These are phyloP conservation scores for Balakata baccata DNA, from an alignment of 345 rosid genomes.

Conservation along the genomic window DNA sequence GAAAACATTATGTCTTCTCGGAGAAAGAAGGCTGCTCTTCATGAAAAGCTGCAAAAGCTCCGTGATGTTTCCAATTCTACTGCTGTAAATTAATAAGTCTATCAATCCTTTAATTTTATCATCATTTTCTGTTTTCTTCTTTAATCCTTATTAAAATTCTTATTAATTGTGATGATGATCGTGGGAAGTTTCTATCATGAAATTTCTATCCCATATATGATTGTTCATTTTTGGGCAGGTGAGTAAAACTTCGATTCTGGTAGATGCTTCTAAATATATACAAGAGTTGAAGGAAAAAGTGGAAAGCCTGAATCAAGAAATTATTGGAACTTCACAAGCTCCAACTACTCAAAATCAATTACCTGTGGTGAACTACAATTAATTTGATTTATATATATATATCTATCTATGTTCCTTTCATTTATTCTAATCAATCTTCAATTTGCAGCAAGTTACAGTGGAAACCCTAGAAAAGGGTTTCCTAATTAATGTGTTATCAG, in stretches of 20 bases:
- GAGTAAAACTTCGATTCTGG: slow-evolving; percentile 57
- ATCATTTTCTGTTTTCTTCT: background rate
- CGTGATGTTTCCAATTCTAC: slow-evolving; percentile 49
- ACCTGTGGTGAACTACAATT: slow-evolving; percentile 33
- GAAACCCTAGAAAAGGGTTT: slow-evolving; percentile 80
- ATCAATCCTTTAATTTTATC: background rate
- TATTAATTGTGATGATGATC: background rate
- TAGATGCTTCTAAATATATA: slow-evolving; percentile 81
- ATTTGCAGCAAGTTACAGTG: slow-evolving; percentile 56
- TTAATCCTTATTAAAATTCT: background rate
- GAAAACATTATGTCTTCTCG: slow-evolving; percentile 29
- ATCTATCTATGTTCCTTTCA: too few relatives aligned
- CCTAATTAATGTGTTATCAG: slow-evolving; percentile 56
- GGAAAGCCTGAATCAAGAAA: slow-evolving; percentile 53
- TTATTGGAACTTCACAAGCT: slow-evolving; percentile 29
- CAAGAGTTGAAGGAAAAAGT: slow-evolving; percentile 69
- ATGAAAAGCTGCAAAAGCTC: slow-evolving; percentile 41
- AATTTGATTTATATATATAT: background rate
- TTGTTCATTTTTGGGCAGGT: slow-evolving; percentile 34
- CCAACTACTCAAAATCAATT: slow-evolving; percentile 33
- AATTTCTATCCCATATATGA: too few relatives aligned
- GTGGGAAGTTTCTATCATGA: too few relatives aligned
- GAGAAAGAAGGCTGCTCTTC: slow-evolving; percentile 41
- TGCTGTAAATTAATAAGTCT: slow-evolving; percentile 32
- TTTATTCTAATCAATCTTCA: background rate